Evolutionary conservation across 2,329 filamentous ascomycete genomes (phyloP).

Genomic region (Saccharata proteae): DNA sequence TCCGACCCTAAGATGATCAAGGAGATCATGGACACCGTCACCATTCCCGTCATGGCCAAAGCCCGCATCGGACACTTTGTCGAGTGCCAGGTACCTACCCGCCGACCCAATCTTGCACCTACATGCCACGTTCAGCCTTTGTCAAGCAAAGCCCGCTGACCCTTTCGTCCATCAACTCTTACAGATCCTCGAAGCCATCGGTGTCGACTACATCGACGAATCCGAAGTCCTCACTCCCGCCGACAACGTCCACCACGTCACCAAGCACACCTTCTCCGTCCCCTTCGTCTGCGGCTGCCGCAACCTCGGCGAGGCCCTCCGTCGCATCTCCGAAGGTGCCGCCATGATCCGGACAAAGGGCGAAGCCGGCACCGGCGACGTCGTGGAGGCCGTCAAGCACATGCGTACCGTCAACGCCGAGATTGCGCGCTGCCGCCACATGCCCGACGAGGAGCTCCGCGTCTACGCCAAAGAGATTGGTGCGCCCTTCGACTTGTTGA

Average conservation of each 20-base stretch:
- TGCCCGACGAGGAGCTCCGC: constrained; percentile 61
- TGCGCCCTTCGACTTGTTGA: constrained; percentile 65
- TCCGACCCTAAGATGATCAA: constrained; percentile 89
- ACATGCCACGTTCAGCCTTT: not conserved
- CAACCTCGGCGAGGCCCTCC: constrained; percentile 83
- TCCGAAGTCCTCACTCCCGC: constrained; percentile 94
- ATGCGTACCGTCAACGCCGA: constrained; percentile 82
- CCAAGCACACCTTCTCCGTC: constrained; percentile 69
- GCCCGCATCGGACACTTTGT: constrained; percentile 95
- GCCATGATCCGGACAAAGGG: constrained; percentile 99
- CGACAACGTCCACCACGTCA: constrained; percentile 81
- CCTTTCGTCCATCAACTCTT: constrained; percentile 1
- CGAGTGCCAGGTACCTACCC: constrained; percentile 79
- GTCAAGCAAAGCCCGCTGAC: constrained; percentile 1
- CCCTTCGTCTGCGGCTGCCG: constrained; percentile 96
- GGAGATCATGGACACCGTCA: constrained; percentile 88
- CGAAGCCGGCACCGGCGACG: constrained; percentile 92
- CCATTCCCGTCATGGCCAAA: constrained; percentile 98
- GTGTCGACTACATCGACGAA: constrained; percentile 97
- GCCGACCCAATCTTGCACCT: not conserved
- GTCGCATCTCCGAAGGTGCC: constrained; percentile 82
- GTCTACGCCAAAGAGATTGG: constrained; percentile 72
- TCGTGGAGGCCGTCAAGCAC: constrained; percentile 92
- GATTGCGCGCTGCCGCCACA: constrained; percentile 57
- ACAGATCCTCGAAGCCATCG: constrained; percentile 84